phyloP scores from a whole-genome alignment of 2,329 filamentous ascomycete species.

The Ophiostoma ulmi region DNA sequence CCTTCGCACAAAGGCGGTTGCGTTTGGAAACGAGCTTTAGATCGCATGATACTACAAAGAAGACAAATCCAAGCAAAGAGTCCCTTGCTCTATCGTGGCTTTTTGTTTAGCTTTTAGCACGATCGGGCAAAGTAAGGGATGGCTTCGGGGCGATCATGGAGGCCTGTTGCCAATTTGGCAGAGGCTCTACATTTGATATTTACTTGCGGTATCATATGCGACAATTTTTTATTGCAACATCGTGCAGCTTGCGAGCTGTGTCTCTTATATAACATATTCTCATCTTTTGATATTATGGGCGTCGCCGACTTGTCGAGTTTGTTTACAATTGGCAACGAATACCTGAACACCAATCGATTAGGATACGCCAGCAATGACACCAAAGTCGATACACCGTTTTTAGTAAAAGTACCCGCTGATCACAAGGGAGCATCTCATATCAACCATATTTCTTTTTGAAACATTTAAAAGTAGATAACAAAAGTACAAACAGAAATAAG shows the following conservation, averaged over 20 bases:
- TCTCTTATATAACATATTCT: too few species aligned
- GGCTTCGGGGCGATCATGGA: neutral
- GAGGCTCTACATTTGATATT: neutral
- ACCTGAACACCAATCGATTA: neutral
- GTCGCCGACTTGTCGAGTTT: neutral
- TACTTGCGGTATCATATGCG: too few species aligned
- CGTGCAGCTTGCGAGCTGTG: too few species aligned
- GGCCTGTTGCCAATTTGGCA: neutral
- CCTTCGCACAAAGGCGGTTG: neutral
- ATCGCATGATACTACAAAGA: neutral
- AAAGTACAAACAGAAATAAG: neutral
- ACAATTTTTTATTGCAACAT: too few species aligned
- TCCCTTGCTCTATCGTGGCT: neutral
- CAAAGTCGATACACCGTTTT: neutral
- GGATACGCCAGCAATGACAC: neutral
- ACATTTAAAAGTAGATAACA: neutral
- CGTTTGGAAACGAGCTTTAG: neutral
- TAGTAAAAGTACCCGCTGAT: neutral
- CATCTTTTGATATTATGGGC: too few species aligned
- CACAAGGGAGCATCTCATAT: conserved; percentile 1
- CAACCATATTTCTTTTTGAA: neutral
- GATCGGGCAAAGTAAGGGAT: neutral
- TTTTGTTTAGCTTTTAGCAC: neutral
- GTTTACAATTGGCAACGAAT: neutral
- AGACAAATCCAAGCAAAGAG: neutral